phyloP scores from a whole-genome alignment of 441 rosid genomes.

The Sinapis alba region DNA sequence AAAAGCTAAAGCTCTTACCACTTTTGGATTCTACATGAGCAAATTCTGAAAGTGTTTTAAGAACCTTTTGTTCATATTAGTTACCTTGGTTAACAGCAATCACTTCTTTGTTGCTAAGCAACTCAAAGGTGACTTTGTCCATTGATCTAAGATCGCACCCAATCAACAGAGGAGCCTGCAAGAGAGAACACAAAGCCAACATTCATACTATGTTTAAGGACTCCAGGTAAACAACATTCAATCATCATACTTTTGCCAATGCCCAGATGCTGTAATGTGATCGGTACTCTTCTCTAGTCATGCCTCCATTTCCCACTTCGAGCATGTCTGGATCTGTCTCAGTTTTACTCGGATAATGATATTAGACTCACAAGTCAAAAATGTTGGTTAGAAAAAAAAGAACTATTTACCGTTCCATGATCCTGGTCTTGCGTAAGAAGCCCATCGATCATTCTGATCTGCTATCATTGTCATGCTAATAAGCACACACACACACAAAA shows the following conservation, averaged over 20 bases:
- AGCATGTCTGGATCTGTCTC: constrained; percentile 81
- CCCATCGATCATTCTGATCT: constrained; percentile 65
- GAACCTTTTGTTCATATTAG: not conserved
- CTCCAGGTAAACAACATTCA: not conserved
- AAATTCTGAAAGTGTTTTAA: not conserved
- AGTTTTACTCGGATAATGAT: not conserved
- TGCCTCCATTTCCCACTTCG: constrained; percentile 83
- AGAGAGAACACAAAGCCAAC: constrained; percentile 10
- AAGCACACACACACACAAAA: not conserved
- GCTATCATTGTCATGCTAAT: constrained; percentile 63
- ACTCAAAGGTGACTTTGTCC: constrained; percentile 51
- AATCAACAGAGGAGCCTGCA: constrained; percentile 71
- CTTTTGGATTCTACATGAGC: not conserved
- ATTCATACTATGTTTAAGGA: not conserved
- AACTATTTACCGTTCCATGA: constrained; percentile 65
- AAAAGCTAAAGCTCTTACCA: constrained; percentile 8
- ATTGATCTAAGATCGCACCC: constrained; percentile 67
- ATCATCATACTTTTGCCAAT: constrained; percentile 52
- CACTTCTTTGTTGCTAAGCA: constrained; percentile 65
- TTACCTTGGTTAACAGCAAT: constrained; percentile 76
- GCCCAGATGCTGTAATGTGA: constrained; percentile 81
- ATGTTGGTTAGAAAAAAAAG: not conserved
- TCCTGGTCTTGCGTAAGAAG: constrained; percentile 69
- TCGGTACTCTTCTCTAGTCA: constrained; percentile 61
- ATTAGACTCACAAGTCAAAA: not conserved